Conservation (phyloP, 108 stramenopile genomes). For the Fistulifera solaris region DNA sequence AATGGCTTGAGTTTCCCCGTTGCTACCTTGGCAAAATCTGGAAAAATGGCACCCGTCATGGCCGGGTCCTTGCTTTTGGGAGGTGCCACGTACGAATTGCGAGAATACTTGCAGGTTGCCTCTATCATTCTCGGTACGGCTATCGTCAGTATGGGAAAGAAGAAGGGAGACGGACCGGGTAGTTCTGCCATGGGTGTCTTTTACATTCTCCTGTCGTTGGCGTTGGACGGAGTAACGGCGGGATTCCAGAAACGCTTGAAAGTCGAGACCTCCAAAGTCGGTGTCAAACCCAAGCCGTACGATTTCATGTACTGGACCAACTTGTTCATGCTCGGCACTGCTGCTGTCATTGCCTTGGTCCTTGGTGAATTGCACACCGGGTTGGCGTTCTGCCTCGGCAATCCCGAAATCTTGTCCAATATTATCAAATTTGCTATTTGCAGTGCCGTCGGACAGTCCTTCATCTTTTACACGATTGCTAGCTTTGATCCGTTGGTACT, state of each 20-base stretch:
- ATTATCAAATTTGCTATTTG: constrained; percentile 87
- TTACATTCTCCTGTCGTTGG: constrained; percentile 73
- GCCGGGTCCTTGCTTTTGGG: constrained; percentile 76
- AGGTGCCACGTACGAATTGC: constrained; percentile 70
- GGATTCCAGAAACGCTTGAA: constrained; percentile 89
- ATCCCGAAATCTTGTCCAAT: constrained; percentile 83
- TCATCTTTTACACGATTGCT: constrained; percentile 98
- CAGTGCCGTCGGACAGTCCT: constrained; percentile 95
- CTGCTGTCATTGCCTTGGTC: constrained; percentile 54
- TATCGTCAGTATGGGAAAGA: constrained; percentile 87
- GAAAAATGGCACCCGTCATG: constrained; percentile 96
- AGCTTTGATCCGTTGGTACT: constrained; percentile 93
- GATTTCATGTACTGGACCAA: constrained; percentile 95
- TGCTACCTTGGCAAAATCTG: constrained; percentile 82
- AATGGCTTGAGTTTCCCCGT: constrained; percentile 84
- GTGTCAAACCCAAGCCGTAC: constrained; percentile 86
- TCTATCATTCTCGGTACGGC: constrained; percentile 88
- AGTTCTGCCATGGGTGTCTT: constrained; percentile 64
- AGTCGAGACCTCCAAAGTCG: constrained; percentile 75
- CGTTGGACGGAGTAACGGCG: constrained; percentile 83
- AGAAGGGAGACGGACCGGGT: constrained; percentile 52
- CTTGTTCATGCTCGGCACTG: constrained; percentile 81
- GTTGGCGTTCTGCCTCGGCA: constrained; percentile 60
- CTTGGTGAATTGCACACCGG: constrained; percentile 71
- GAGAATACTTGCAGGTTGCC: constrained; percentile 85